A percentile compares a stretch with the other conserved stretches of the same genome.
Evolutionary conservation across 1,284 basidiomycete species (phyloP).

Genomic region (Lentinus polychrous): DNA sequence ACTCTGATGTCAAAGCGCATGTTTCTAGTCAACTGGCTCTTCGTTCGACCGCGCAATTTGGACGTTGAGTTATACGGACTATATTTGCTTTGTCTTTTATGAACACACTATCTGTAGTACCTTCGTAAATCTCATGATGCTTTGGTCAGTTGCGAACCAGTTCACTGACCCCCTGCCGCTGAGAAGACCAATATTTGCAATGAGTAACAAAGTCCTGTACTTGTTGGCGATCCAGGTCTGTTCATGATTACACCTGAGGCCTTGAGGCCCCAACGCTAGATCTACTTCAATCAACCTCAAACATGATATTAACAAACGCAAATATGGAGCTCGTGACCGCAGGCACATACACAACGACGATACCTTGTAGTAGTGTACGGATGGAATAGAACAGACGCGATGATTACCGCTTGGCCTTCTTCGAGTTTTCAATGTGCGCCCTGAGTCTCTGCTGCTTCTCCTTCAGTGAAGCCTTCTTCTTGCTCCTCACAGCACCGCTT

Average conservation of each 20-base stretch:
- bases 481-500: conserved; percentile 68
- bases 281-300: conserved; percentile 27
- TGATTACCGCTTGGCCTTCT: conserved; percentile 39
- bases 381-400: neutral
- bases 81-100: too few species aligned
- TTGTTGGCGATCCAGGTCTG: conserved; percentile 73
- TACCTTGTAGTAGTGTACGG: neutral
- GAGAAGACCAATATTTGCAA: too few species aligned
- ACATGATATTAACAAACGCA: conserved; percentile 80
- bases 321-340: conserved; percentile 75
- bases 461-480: conserved; percentile 83
- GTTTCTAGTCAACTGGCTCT: too few species aligned
- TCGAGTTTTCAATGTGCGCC: conserved; percentile 65
- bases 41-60: too few species aligned
- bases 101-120: too few species aligned
- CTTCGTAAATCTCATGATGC: too few species aligned
- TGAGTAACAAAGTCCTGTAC: too few species aligned
- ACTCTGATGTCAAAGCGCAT: too few species aligned
- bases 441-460: conserved; percentile 79
- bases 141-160: too few species aligned
- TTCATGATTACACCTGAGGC: neutral
- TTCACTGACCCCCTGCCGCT: too few species aligned
- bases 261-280: neutral
- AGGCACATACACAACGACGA: conserved; percentile 17
- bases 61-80: too few species aligned